These are phyloP conservation scores for Hymenotorrendiella dingleyae DNA, from an alignment of 2,329 filamentous ascomycete species.

Conservation along the genomic window DNA sequence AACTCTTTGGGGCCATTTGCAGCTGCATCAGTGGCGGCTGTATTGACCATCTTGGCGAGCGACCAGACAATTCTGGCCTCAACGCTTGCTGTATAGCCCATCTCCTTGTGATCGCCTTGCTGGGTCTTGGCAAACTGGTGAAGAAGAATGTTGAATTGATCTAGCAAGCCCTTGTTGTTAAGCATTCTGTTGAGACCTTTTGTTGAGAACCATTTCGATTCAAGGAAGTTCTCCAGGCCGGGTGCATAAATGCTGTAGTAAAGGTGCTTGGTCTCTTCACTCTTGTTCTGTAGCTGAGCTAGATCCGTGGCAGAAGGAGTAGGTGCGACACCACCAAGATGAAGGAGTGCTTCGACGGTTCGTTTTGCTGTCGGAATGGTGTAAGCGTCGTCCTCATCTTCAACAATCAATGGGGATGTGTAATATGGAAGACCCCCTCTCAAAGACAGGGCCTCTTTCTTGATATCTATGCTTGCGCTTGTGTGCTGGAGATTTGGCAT, in stretches of 20 bases:
- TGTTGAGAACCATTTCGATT: conserved; percentile 74
- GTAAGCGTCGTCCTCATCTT: conserved; percentile 39
- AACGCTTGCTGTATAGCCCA: conserved; percentile 47
- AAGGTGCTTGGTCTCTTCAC: conserved; percentile 64
- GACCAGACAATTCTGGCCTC: conserved; percentile 57
- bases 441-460: conserved; percentile 35
- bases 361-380: conserved; percentile 47
- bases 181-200: conserved; percentile 38
- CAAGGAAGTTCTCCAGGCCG: conserved; percentile 69
- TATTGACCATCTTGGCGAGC: conserved; percentile 41
- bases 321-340: conserved; percentile 52
- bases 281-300: conserved; percentile 37
- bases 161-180: conserved; percentile 52
- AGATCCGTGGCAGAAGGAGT: conserved; percentile 46
- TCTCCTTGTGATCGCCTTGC: conserved; percentile 44
- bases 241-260: conserved; percentile 73
- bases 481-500: conserved; percentile 25
- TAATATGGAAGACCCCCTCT: conserved; percentile 44
- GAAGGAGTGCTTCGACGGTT: conserved; percentile 70
- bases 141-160: conserved; percentile 62
- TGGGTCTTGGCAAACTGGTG: conserved; percentile 44
- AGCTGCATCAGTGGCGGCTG: conserved; percentile 28
- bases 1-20: conserved; percentile 28
- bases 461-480: conserved; percentile 27
- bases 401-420: conserved; percentile 26